A percentile compares a stretch with the other conserved stretches of the same genome.
Evolutionary conservation across 768 basidiomycete genomes (phyloP).

Genomic region (Harrya chromipes): DNA sequence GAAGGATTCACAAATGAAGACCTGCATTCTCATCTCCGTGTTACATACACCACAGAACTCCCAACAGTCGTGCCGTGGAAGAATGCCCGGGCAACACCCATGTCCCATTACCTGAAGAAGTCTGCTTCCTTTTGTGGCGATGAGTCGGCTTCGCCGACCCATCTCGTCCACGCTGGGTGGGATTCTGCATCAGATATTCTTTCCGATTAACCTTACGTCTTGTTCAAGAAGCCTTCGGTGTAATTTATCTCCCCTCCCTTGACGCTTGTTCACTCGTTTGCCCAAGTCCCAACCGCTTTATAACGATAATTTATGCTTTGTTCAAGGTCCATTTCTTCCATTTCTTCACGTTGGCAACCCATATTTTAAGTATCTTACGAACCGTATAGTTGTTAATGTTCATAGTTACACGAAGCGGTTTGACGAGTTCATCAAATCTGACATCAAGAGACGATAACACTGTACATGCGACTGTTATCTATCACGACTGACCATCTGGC

Average conservation of each 20-base stretch:
- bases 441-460: constrained; percentile 21
- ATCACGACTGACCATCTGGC: constrained; percentile 62
- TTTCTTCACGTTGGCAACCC: constrained; percentile 9
- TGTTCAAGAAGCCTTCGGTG: constrained; percentile 7
- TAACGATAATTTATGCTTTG: constrained; percentile 28
- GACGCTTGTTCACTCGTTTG: constrained; percentile 18
- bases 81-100: constrained; percentile 32
- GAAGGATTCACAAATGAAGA: constrained; percentile 31
- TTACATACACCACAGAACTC: constrained; percentile 34
- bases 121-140: constrained; percentile 39
- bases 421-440: constrained; percentile 12
- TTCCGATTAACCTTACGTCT: constrained; percentile 28
- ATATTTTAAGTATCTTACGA: constrained; percentile 23
- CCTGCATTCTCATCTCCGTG: constrained; percentile 35
- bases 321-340: constrained; percentile 4
- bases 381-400: constrained; percentile 31
- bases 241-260: constrained; percentile 24
- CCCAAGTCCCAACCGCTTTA: constrained; percentile 16
- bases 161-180: constrained; percentile 56
- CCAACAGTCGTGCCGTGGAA: constrained; percentile 34
- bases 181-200: constrained; percentile 47
- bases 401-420: constrained; percentile 24
- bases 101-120: constrained; percentile 38
- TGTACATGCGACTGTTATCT: constrained; percentile 24
- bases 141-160: constrained; percentile 43